A percentile compares a stretch with the other conserved stretches of the same genome.
Conservation (phyloP, 2,329 filamentous ascomycete genomes). For the Dactylellina cionopaga region DNA sequence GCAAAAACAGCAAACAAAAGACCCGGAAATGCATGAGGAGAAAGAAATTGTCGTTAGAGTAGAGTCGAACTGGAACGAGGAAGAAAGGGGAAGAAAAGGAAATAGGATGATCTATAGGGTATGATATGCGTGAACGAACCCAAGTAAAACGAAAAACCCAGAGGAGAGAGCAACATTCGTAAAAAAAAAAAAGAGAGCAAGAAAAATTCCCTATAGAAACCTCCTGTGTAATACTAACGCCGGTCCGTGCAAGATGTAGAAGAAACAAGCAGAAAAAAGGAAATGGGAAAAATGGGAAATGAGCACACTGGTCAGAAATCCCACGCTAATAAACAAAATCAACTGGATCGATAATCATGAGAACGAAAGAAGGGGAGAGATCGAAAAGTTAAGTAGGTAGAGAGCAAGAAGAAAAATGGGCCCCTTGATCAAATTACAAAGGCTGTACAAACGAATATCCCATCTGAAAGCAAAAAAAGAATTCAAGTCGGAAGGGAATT, state of each 20-base stretch:
- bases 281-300: background rate
- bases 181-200: background rate
- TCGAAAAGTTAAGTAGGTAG: slow-evolving; percentile 17
- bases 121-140: slow-evolving; percentile 32
- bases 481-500: background rate
- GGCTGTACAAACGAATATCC: slow-evolving; percentile 17
- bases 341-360: slow-evolving; percentile 12
- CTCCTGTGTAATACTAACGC: slow-evolving; percentile 44
- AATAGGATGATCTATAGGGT: slow-evolving; percentile 50
- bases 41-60: slow-evolving; percentile 23
- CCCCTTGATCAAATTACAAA: slow-evolving; percentile 26
- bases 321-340: slow-evolving; percentile 50
- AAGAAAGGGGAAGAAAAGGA: background rate
- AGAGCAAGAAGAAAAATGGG: slow-evolving; percentile 18
- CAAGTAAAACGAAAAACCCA: slow-evolving; percentile 1
- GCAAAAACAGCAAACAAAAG: slow-evolving; percentile 1
- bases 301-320: slow-evolving; percentile 10
- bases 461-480: background rate
- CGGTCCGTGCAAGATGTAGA: slow-evolving; percentile 35
- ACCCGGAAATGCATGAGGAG: background rate
- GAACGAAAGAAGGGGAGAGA: slow-evolving; percentile 6
- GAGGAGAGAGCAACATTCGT: slow-evolving; percentile 30
- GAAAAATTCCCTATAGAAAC: slow-evolving; percentile 40
- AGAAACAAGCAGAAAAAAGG: background rate
- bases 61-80: slow-evolving; percentile 5